Base-by-base conservation (phyloP, 2,329 filamentous ascomycete species). In the Dactylonectria estremocensis region DNA sequence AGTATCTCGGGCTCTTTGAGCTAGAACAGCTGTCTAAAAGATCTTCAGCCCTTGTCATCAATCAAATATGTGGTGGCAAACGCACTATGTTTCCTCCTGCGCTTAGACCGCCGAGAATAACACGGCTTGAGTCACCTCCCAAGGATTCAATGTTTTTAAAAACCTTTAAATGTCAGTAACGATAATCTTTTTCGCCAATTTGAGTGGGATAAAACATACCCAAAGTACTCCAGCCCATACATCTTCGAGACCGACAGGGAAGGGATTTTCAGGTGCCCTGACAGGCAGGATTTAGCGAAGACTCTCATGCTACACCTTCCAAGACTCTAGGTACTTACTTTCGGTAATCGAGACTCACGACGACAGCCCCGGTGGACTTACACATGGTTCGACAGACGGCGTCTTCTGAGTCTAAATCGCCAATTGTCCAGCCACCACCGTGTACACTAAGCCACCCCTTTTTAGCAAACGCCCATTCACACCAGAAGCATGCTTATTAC, bases 391-490 rank as follows among this genome's bases (percentile, higher is more conserved):
- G 28, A 60, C 56, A 60, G 18, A 40, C 45, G 2, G 18, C 31
- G 13, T 60, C 56, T n/a, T 60, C 56, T 13, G 56, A 50, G 31
- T 60, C 56, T 7, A 60, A 5, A n/a, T 60, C 56, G 5, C 56
- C 46, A 7, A 60, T 7, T 5, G 46, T 43, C 56, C 56, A 60
- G n/a, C 56, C 56, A 13, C 56, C 56, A 3, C 56, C 56, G 10
- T 60, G 56, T 16, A 60, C 31, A 31, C 56, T 60, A 22, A 43
- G 9, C 11, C 28, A 40, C 11, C 24, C 24, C n/a, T 13, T 16
- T 40, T 40, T 40, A 40, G 37, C 5, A 40, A 40, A 14, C 13
- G 14, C 2, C 10, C 37, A 40, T 16, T 11, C 37, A 14, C 14
- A 14, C 37, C 10, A 2, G 37, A 16, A 40, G 13, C 11, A 40